Base-by-base conservation (phyloP, 768 basidiomycete species). In the Sutorius australiensis region DNA sequence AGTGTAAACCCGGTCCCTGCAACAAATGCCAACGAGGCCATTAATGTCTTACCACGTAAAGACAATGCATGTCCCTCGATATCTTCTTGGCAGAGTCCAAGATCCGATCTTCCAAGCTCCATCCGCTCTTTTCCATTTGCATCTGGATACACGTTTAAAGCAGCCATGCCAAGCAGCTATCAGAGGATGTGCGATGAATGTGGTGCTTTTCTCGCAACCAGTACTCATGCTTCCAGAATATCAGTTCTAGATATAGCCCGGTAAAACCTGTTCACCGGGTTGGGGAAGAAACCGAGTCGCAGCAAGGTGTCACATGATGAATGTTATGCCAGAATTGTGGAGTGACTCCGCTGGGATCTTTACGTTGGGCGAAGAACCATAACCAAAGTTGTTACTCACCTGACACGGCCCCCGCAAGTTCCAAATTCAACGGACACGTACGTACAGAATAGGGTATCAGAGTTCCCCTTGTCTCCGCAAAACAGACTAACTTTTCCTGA, bases 1-100 rank as follows among this genome's bases (percentile, higher is more conserved):
- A 81, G 70, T 11, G 80, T 83, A 63, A 83, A 82, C 4, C 82
- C 81, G 5, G 80, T 74, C 36, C 82, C 82, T 21, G 80, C 78
- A 11, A 82, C 80, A 58, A 81, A 80, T 2, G 78, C 80, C 40
- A 83, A 67, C 8, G 77, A 75, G 9, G 72, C 73, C 17, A 77
- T 80, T 42, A 83, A 67, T 12, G 66, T 61, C 40, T 59, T 62
- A 11, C 81, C 80, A 19, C 60, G 55, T 48, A 67, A 56, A 21
- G 64, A 54, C 27, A 59, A 5, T 0, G 55, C 40, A 36, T 61
- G 50, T 6, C 16, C 30, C 33, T 56, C 43, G 1, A 63, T 49
- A 17, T 60, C 64, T 46, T 59, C 51, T 17, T 54, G 34, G 14
- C 27, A 11, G 13, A 55, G 51, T 1, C 17, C 37, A 31, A 33